These are phyloP conservation scores for Populus nigra DNA, from an alignment of 345 rosid species.

Conservation along the genomic window DNA sequence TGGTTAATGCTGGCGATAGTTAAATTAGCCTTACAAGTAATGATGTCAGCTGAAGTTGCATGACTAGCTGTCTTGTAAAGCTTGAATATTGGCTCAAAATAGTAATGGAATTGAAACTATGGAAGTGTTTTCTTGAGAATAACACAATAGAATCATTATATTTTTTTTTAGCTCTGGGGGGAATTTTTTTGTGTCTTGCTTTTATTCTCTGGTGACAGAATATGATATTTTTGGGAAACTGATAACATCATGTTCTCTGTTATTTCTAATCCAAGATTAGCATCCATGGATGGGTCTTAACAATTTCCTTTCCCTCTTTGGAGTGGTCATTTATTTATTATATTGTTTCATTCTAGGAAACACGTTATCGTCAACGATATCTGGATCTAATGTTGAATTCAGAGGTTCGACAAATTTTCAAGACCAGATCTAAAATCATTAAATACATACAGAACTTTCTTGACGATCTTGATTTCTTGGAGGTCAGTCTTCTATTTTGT, in stretches of 20 bases:
- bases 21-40: background rate
- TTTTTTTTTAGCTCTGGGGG: background rate
- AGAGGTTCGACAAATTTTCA: conserved; percentile 75
- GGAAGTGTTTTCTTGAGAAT: background rate
- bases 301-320: background rate
- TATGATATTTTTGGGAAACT: background rate
- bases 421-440: conserved; percentile 62
- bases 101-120: background rate
- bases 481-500: conserved; percentile 43
- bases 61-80: background rate
- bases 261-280: background rate
- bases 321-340: background rate
- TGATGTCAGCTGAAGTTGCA: background rate
- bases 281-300: background rate
- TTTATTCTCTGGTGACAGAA: background rate
- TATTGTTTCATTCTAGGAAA: conserved; percentile 50
- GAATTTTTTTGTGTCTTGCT: background rate
- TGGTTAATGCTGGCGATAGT: background rate
- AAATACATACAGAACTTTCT: conserved; percentile 65
- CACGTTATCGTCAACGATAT: conserved; percentile 87
- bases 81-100: background rate
- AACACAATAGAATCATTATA: background rate
- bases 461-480: conserved; percentile 64
- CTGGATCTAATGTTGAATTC: conserved; percentile 79
- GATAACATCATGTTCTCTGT: background rate